phyloP scores from a whole-genome alignment of 31 red algal genomes.

The Pterothamnion heteromorphum region DNA sequence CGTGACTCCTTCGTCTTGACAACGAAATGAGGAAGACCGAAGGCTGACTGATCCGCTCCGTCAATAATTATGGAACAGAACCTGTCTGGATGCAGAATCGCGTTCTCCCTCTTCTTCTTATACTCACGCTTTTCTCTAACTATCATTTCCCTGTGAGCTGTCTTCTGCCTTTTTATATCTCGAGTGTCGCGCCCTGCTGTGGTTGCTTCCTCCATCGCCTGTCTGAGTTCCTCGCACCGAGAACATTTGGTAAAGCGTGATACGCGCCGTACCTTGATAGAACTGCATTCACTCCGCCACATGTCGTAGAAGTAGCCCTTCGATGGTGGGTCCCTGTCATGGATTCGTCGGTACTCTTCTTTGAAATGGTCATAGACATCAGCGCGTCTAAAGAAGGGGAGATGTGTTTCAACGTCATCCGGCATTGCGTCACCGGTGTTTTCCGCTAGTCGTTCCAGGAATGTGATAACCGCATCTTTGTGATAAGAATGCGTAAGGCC shows the following conservation, averaged over 20 bases:
- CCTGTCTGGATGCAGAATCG: neutral
- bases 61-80: neutral
- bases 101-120: neutral
- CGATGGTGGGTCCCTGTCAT: neutral
- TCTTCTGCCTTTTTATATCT: neutral
- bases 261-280: neutral
- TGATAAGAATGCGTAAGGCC: too few relatives aligned
- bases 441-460: neutral
- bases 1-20: neutral
- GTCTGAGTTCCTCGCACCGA: neutral
- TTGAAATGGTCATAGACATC: neutral
- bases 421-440: neutral
- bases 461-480: neutral
- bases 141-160: neutral
- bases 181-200: neutral
- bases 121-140: neutral
- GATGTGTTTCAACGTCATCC: neutral
- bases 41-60: neutral
- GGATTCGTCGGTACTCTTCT: neutral
- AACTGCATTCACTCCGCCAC: neutral
- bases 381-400: neutral
- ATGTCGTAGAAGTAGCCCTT: neutral
- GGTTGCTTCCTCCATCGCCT: neutral
- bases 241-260: neutral
- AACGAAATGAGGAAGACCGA: neutral